phyloP scores from a whole-genome alignment of 2,329 filamentous ascomycete species.

The Neopestalotiopsis clavispora region DNA sequence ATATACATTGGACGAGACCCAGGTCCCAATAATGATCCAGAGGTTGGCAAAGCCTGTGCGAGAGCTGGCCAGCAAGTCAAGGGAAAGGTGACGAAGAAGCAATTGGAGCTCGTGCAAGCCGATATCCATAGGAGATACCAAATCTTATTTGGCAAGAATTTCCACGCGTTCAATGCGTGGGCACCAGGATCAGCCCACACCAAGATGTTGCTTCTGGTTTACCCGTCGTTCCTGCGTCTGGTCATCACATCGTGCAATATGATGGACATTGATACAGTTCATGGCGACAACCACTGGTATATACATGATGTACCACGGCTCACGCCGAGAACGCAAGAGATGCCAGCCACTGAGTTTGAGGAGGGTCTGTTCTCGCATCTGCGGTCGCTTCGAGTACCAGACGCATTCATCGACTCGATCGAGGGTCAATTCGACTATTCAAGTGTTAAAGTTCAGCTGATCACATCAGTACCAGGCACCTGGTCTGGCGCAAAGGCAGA shows the following conservation, averaged over 20 bases:
- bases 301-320: conserved; percentile 31
- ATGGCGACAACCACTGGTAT: conserved; percentile 33
- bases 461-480: conserved; percentile 29
- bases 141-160: conserved; percentile 26
- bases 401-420: conserved; percentile 27
- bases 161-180: conserved; percentile 30
- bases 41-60: conserved; percentile 12
- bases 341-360: neutral
- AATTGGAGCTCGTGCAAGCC: neutral
- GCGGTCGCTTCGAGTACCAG: conserved; percentile 23
- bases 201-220: conserved; percentile 29
- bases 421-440: conserved; percentile 29
- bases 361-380: neutral
- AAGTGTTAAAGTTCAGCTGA: conserved; percentile 26
- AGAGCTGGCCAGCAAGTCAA: conserved; percentile 21
- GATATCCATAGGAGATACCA: conserved; percentile 22
- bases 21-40: neutral
- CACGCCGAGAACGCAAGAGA: neutral
- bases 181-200: conserved; percentile 27
- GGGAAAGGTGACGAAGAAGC: conserved; percentile 20
- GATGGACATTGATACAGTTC: conserved; percentile 30
- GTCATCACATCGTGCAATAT: conserved; percentile 34
- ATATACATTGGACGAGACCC: neutral
- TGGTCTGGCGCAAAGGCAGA: conserved; percentile 25
- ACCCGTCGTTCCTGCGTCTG: conserved; percentile 28